Percentiles rank a stretch among this genome's conserved stretches.
Conservation (phyloP, 2,329 filamentous ascomycete genomes). For the Furcasterigmium sp. region DNA sequence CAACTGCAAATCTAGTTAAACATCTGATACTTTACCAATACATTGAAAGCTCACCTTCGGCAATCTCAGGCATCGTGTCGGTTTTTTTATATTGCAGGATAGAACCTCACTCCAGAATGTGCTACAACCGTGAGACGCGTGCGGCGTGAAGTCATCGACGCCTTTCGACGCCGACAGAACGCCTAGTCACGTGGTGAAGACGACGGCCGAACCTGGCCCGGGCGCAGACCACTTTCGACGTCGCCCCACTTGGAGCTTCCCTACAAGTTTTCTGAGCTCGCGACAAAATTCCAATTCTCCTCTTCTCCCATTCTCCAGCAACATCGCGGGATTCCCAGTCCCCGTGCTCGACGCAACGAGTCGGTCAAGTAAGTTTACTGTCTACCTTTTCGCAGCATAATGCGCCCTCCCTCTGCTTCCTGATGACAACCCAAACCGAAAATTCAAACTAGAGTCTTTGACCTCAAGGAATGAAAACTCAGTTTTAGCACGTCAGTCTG, state of each 20-base stretch:
- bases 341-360: not conserved
- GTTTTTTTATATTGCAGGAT: too few species aligned
- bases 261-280: too few species aligned
- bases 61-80: conserved; percentile 54
- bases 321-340: not conserved
- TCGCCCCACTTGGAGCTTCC: too few species aligned
- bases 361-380: not conserved
- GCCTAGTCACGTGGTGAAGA: not conserved
- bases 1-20: conserved; percentile 50
- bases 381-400: not conserved
- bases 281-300: not conserved
- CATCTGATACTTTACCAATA: conserved; percentile 5
- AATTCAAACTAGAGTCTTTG: conserved; percentile 94
- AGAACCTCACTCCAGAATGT: too few species aligned
- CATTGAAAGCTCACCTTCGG: conserved; percentile 39
- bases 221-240: too few species aligned
- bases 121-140: too few species aligned
- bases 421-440: conserved; percentile 85
- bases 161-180: too few species aligned
- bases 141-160: too few species aligned
- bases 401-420: conserved; percentile 23
- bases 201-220: too few species aligned
- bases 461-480: conserved; percentile 78
- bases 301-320: not conserved
- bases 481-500: conserved; percentile 89